Base-by-base conservation (phyloP, 2,329 filamentous ascomycete species). In the Fusarium musae region DNA sequence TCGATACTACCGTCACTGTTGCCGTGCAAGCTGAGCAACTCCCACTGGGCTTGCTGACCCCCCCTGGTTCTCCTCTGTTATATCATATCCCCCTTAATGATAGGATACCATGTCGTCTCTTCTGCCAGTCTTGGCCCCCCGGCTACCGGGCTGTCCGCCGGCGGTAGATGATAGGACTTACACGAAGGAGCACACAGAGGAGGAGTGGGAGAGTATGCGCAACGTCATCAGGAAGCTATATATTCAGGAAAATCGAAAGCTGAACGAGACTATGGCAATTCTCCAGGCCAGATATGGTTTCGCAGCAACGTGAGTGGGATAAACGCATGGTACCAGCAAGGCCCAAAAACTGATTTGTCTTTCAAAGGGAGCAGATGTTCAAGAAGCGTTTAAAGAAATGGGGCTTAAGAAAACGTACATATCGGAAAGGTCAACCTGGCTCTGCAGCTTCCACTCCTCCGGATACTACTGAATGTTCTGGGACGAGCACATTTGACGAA, bases 341-440 rank as follows among this genome's bases (percentile, higher is more conserved):
- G 52, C 23, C 46, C 34, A 39, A 59, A 72, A 57, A 67, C 71
- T 73, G 63, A 73, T 72, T 59, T 21, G 30, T 59, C 32, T 34
- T 46, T 36, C 39, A 59, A 65, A 83, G 81, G 59, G 80, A 82
- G 63, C 80, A 83, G 75, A 83, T 83, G 81, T 83, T 82, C 60
- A 83, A 83, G 64, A 83, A 83, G 69, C 78, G 81, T 37, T 72
- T 83, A 49, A 81, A 80, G 72, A 83, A 82, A 69, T 83, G 81
- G 81, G 80, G 81, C 56, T 66, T 83, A 28, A 79, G 81, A 59
- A 83, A 83, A 61, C 77, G 81, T 42, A 75, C 75, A 59, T 82
- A 83, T 69, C 77, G 81, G 49, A 82, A 79, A 69, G 75, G 77
- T 37, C 70, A 69, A 46, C 40, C 68, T 16, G 70, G 59, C 32